Base-by-base conservation (phyloP, 2,329 filamentous ascomycete genomes). In the Aureobasidium sp. region DNA sequence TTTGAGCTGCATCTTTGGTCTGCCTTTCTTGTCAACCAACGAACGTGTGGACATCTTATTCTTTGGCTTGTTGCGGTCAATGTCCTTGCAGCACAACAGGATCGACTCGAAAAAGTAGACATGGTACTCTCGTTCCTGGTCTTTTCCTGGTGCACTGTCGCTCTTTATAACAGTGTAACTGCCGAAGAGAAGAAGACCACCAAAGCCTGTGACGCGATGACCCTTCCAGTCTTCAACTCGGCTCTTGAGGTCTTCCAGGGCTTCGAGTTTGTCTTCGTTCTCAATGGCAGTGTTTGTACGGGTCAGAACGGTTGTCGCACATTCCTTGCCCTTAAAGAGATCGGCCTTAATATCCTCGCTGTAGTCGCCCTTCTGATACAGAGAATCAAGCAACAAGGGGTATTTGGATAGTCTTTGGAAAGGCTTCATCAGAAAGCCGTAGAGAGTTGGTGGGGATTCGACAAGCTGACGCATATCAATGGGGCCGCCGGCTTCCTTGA, bases 221-320 rank as follows among this genome's bases (percentile, higher is more conserved):
- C 88, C 89, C 74, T 96, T 97, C 94, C 94, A 99, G 72, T 99
- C 94, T 69, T 97, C 94, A 1, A 99, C 93, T 54, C 94, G 82
- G 58, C 76, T 77, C 62, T 87, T 85, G 27, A 99, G 80, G 62
- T 97, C 94, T 63, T 88, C 84, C 10, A 96, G 78, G 6, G 92
- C 91, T 69, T 94, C 89, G 51, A 88, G 83, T 57, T 95, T 81
- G 55, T 96, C 83, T 69, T 96, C 90, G 53, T 89, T 87, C 70
- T 95, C 89, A 46, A 99, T 90, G 4, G 92, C 93, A 61, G 92
- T 87, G 70, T 97, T 96, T 5, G 93, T 93, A 67, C 89, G 87
- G 64, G 86, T 84, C 31, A 97, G 79, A 0, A 96, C 88, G 55
- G 87, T 82, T 66, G 91, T 89, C 7, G 94, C 88, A 37, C 90